Percentiles rank a stretch among this genome's conserved stretches.
phyloP scores from a whole-genome alignment of 306 rosid genomes.

The Pachyrhizus erosus region DNA sequence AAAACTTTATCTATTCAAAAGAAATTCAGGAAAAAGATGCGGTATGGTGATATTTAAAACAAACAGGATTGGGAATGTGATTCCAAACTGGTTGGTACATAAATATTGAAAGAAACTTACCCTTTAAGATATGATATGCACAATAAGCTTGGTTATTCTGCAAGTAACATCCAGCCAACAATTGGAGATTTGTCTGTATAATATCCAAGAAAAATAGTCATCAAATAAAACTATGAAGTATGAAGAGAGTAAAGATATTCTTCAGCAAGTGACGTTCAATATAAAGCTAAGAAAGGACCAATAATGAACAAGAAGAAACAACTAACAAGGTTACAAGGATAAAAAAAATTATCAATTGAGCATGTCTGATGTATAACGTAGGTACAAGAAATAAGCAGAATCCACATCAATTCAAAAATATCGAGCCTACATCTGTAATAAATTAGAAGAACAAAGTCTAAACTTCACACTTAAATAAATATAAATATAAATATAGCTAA shows the following conservation, averaged over 20 bases:
- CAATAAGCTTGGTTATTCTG: constrained; percentile 85
- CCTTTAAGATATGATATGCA: constrained; percentile 93
- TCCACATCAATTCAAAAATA: constrained; percentile 9
- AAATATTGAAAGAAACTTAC: constrained; percentile 52
- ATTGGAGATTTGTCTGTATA: constrained; percentile 82
- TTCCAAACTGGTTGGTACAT: not conserved
- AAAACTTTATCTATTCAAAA: not conserved
- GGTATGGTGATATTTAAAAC: not conserved
- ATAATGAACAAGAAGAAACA: constrained; percentile 37
- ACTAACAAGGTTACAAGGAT: not conserved
- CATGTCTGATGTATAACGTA: not conserved
- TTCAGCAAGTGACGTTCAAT: constrained; percentile 7
- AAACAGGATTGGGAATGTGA: not conserved
- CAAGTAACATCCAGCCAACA: constrained; percentile 90
- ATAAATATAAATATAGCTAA: constrained; percentile 6
- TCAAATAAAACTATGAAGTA: constrained; percentile 11
- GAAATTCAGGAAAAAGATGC: constrained; percentile 22
- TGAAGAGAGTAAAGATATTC: constrained; percentile 8
- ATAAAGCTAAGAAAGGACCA: constrained; percentile 5
- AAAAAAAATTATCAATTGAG: not conserved
- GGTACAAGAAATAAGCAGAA: not conserved
- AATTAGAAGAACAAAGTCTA: not conserved
- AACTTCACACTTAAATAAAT: not conserved
- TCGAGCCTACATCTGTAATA: too few species aligned
- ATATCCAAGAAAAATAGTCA: constrained; percentile 36